phyloP scores from a whole-genome alignment of 2,329 filamentous ascomycete species.

The Chrysoporthe puriensis region DNA sequence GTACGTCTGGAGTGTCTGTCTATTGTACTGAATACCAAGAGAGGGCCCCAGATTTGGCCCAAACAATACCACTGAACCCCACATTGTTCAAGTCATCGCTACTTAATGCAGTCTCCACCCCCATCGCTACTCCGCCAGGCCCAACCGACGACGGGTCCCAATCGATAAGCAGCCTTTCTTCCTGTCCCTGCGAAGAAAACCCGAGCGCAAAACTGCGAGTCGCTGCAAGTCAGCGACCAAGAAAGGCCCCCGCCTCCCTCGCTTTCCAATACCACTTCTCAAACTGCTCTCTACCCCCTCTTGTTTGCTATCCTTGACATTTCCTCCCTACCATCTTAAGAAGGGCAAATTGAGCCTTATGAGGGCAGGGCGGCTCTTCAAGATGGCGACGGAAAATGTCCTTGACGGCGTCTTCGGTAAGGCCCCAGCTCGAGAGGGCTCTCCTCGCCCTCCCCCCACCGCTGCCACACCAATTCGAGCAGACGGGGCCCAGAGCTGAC shows the following conservation, averaged over 20 bases:
- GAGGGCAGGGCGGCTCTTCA: conserved; percentile 39
- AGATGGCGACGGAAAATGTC: conserved; percentile 58
- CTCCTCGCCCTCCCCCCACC: neutral
- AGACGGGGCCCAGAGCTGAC: neutral
- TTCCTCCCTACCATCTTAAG: neutral
- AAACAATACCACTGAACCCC: neutral
- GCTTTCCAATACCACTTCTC: neutral
- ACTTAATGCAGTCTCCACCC: neutral
- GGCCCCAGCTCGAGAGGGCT: conserved; percentile 29
- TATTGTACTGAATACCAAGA: neutral
- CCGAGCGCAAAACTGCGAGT: neutral
- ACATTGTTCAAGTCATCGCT: neutral
- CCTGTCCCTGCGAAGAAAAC: conserved; percentile 10
- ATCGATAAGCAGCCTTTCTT: conserved; percentile 12
- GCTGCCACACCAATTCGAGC: neutral
- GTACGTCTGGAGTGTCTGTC: neutral
- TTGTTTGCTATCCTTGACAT: neutral
- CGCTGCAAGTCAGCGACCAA: neutral
- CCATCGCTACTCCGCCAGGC: neutral
- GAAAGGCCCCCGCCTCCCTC: neutral
- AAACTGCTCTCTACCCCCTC: neutral
- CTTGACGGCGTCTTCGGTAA: conserved; percentile 63
- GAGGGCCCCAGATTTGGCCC: neutral
- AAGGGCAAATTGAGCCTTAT: conserved; percentile 14
- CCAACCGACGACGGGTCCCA: neutral